These are phyloP conservation scores for Suillus paluster DNA, from an alignment of 768 basidiomycete species.

Conservation along the genomic window DNA sequence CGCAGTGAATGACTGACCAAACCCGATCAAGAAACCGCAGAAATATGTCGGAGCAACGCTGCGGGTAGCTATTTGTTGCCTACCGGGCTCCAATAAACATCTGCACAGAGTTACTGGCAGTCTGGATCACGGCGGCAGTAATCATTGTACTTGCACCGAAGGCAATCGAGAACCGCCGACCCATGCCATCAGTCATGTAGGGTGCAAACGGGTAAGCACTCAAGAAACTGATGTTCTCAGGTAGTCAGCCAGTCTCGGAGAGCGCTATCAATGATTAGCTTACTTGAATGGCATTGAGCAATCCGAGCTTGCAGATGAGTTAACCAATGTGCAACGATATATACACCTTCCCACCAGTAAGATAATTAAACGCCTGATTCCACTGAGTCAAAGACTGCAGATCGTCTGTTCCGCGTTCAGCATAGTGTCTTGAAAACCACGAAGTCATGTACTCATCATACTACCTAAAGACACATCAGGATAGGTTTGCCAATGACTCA, in stretches of 20 bases:
- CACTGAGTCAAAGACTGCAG: conserved; percentile 43
- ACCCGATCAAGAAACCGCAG: conserved; percentile 43
- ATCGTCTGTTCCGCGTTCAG: conserved; percentile 30
- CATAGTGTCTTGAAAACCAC: background rate
- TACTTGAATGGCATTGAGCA: conserved; percentile 42
- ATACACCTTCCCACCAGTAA: conserved; percentile 32
- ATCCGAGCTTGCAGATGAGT: conserved; percentile 31
- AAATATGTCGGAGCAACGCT: background rate
- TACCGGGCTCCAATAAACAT: conserved; percentile 51
- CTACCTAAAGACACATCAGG: conserved; percentile 24
- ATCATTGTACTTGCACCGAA: conserved; percentile 46
- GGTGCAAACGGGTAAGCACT: conserved; percentile 44
- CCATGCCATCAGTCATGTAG: conserved; percentile 45
- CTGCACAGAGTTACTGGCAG: conserved; percentile 41
- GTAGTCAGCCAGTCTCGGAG: conserved; percentile 12
- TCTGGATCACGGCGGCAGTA: conserved; percentile 42
- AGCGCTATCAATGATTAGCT: conserved; percentile 10
- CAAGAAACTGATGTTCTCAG: conserved; percentile 44
- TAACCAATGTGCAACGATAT: background rate
- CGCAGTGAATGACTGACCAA: conserved; percentile 46
- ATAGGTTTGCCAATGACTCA: background rate
- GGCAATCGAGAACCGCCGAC: conserved; percentile 41
- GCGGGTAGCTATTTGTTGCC: conserved; percentile 4
- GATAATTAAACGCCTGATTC: conserved; percentile 37
- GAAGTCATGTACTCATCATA: conserved; percentile 41